Evolutionary conservation across 164 flowering plant species (phyloP).

Genomic region (Liriodendron chinense): DNA sequence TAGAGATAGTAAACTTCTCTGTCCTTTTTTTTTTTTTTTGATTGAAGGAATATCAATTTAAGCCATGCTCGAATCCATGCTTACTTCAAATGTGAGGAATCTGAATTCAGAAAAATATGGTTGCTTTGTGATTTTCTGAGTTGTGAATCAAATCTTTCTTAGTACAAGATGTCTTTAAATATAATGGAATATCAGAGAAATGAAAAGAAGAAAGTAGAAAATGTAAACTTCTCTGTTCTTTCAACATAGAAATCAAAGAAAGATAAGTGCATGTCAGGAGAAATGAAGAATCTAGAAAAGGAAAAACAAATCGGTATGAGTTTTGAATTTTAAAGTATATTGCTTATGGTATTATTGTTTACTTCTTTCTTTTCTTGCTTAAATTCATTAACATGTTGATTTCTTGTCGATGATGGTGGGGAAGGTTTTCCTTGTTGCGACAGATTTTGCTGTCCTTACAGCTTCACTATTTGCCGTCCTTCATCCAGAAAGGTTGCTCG

Average conservation of each 20-base stretch:
- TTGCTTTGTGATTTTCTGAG: too few relatives aligned
- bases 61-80: too few relatives aligned
- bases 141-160: too few relatives aligned
- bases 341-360: background rate
- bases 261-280: background rate
- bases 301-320: too few relatives aligned
- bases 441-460: slow-evolving; percentile 52
- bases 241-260: background rate
- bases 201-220: background rate
- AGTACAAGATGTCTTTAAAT: too few relatives aligned
- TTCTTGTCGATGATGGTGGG: background rate
- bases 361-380: background rate
- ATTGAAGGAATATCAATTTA: too few relatives aligned
- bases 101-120: too few relatives aligned
- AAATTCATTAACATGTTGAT: background rate
- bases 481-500: slow-evolving; percentile 42
- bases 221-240: background rate
- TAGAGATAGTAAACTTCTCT: too few relatives aligned
- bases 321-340: too few relatives aligned
- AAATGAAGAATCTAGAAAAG: background rate
- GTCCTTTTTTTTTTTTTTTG: background rate
- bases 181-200: too few relatives aligned
- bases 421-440: slow-evolving; percentile 57
- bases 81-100: too few relatives aligned
- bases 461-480: slow-evolving; percentile 27